Conservation (phyloP, 2,329 filamentous ascomycete species). For the Myriosclerotinia scirpicola region DNA sequence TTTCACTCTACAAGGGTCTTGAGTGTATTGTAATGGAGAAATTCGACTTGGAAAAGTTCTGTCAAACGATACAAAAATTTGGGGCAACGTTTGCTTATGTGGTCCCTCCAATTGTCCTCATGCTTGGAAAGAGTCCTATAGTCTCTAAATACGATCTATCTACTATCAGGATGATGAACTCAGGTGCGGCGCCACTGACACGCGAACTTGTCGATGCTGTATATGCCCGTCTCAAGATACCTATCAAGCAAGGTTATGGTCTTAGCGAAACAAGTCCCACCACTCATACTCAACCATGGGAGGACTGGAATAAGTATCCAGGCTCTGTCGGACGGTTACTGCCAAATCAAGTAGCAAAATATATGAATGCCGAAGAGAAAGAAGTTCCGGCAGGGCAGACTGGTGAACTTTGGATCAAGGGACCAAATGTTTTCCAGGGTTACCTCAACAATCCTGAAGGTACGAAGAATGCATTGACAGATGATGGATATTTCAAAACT, state of each 20-base stretch:
- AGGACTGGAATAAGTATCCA: slow-evolving; percentile 73
- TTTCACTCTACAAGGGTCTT: slow-evolving; percentile 64
- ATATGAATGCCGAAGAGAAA: slow-evolving; percentile 65
- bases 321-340: slow-evolving; percentile 77
- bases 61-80: slow-evolving; percentile 71
- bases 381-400: slow-evolving; percentile 61
- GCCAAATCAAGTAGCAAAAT: slow-evolving; percentile 78
- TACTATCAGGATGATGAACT: slow-evolving; percentile 79
- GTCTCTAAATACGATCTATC: slow-evolving; percentile 80
- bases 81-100: slow-evolving; percentile 76
- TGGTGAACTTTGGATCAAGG: slow-evolving; percentile 71
- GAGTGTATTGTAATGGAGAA: slow-evolving; percentile 70
- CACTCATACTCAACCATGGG: slow-evolving; percentile 71
- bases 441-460: slow-evolving; percentile 61
- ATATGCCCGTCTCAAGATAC: slow-evolving; percentile 70
- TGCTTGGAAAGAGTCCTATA: slow-evolving; percentile 74
- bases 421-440: slow-evolving; percentile 59
- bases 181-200: slow-evolving; percentile 81
- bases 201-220: slow-evolving; percentile 75
- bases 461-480: slow-evolving; percentile 66
- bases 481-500: slow-evolving; percentile 76
- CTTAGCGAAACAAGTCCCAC: slow-evolving; percentile 83
- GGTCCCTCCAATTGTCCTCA: slow-evolving; percentile 79
- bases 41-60: slow-evolving; percentile 81
- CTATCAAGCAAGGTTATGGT: slow-evolving; percentile 91